These are phyloP conservation scores for Cladosporium sp. DNA, from an alignment of 2,329 filamentous ascomycete genomes.

Conservation along the genomic window DNA sequence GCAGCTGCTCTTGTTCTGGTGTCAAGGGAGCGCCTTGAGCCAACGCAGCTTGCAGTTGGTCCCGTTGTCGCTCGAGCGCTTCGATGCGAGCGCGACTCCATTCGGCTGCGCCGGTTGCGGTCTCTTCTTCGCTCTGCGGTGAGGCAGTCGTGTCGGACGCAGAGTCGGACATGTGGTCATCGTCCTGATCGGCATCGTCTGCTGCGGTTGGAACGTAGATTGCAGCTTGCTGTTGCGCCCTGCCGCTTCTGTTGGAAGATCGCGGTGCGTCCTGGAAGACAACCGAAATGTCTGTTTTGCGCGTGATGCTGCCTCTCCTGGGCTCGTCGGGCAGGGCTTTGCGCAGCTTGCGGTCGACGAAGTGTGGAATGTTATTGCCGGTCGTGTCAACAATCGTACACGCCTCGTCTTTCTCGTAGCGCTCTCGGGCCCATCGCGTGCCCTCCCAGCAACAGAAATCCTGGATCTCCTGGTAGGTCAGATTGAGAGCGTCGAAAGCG, in stretches of 20 bases:
- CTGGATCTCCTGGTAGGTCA: slow-evolving; percentile 68
- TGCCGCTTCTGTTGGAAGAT: slow-evolving; percentile 15
- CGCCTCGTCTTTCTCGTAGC: slow-evolving; percentile 72
- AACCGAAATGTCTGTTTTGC: slow-evolving; percentile 32
- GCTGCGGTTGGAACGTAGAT: slow-evolving; percentile 5
- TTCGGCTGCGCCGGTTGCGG: slow-evolving; percentile 18
- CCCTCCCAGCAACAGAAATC: slow-evolving; percentile 77
- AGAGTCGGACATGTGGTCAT: slow-evolving; percentile 16
- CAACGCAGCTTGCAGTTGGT: slow-evolving; percentile 29
- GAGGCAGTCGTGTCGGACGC: slow-evolving; percentile 10
- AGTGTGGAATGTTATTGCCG: slow-evolving; percentile 62
- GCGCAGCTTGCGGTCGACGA: slow-evolving; percentile 40
- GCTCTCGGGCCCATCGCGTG: slow-evolving; percentile 76
- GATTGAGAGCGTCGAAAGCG: slow-evolving; percentile 65
- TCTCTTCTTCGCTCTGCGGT: slow-evolving; percentile 13
- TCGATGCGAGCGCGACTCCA: slow-evolving; percentile 21
- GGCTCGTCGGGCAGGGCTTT: slow-evolving; percentile 12
- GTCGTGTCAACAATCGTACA: slow-evolving; percentile 68
- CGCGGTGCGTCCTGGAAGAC: slow-evolving; percentile 24
- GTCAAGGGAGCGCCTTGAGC: slow-evolving; percentile 29
- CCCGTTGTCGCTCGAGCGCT: slow-evolving; percentile 24
- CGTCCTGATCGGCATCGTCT: slow-evolving; percentile 16
- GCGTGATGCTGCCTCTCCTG: slow-evolving; percentile 27
- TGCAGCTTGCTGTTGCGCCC: slow-evolving; percentile 9
- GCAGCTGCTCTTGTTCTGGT: slow-evolving; percentile 32